Conservation (phyloP, 169 alveolate genomes). For the Plasmodium knowlesi region DNA sequence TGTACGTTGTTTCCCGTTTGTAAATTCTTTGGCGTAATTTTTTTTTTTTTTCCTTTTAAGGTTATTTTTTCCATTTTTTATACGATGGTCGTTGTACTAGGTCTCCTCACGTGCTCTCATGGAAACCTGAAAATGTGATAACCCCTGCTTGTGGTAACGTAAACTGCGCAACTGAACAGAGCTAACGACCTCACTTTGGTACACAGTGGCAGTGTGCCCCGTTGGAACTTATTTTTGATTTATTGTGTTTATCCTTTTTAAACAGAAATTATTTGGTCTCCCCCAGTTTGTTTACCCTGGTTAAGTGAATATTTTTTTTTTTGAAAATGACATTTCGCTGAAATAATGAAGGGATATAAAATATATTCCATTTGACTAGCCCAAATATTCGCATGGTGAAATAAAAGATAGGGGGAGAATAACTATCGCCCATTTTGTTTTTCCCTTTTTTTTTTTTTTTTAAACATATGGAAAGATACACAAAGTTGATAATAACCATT, state of each 20-base stretch:
- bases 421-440: not conserved
- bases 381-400: not conserved
- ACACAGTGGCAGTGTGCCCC: not conserved
- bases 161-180: not conserved
- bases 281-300: not conserved
- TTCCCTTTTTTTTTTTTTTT: not conserved
- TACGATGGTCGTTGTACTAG: not conserved
- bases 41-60: no score
- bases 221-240: not conserved
- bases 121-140: not conserved
- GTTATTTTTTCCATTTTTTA: not conserved
- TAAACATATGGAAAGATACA: not conserved
- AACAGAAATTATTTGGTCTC: not conserved
- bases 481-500: not conserved
- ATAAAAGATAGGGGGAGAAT: not conserved
- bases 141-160: not conserved
- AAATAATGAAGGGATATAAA: not conserved
- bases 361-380: not conserved
- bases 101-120: not conserved
- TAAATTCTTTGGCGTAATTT: not conserved
- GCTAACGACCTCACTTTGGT: not conserved
- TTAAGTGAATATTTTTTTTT: not conserved
- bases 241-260: not conserved
- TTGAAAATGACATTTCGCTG: not conserved
- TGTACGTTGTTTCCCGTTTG: not conserved